phyloP scores from a whole-genome alignment of 495 filamentous ascomycete genomes.

The Neurospora discreta region DNA sequence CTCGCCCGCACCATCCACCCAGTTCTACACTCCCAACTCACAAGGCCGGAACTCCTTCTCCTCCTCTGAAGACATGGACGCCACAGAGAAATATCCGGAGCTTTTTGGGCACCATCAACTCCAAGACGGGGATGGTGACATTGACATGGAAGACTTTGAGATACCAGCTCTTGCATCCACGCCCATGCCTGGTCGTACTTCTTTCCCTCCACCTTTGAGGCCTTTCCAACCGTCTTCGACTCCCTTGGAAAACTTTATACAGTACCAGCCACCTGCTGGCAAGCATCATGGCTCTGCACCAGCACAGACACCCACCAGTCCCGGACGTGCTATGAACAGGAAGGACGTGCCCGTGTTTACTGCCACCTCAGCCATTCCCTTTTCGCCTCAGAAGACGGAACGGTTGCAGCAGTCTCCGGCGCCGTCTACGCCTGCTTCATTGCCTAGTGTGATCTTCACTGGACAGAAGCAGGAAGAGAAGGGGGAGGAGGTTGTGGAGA shows the following conservation, averaged over 20 bases:
- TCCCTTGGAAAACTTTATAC: constrained; percentile 15
- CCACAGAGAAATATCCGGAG: neutral
- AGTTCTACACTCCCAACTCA: neutral
- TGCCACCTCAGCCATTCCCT: constrained; percentile 22
- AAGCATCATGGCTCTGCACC: neutral
- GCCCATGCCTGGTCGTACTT: neutral
- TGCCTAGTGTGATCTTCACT: neutral
- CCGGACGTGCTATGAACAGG: constrained; percentile 9
- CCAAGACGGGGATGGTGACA: neutral
- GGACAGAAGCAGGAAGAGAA: neutral
- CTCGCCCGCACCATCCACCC: constrained; percentile 1
- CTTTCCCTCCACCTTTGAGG: neutral
- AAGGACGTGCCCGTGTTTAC: constrained; percentile 16
- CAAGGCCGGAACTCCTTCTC: neutral
- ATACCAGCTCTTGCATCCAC: neutral
- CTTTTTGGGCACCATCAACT: neutral
- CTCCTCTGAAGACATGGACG: neutral
- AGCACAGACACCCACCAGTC: neutral
- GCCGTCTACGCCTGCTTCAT: neutral
- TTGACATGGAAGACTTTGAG: neutral
- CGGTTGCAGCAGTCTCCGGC: neutral
- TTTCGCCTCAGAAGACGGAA: constrained; percentile 1
- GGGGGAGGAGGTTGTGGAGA: neutral
- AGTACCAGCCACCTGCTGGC: constrained; percentile 22
- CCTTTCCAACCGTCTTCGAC: neutral